A percentile compares a stretch with the other conserved stretches of the same genome.
phyloP scores from a whole-genome alignment of 2,329 filamentous ascomycete genomes.

The Ophiostoma fasciatum region DNA sequence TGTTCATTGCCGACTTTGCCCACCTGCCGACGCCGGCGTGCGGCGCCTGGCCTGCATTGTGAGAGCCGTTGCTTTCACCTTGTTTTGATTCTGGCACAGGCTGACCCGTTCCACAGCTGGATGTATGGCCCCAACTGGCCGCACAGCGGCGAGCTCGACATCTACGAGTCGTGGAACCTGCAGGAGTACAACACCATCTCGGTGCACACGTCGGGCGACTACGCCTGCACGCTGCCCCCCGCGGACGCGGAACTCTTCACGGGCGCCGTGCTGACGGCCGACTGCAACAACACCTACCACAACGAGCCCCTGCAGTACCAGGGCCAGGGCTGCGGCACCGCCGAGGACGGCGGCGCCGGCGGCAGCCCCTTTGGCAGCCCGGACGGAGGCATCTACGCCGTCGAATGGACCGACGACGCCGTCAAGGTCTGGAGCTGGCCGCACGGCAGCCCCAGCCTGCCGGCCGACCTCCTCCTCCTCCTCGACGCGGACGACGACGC shows the following conservation, averaged over 20 bases:
- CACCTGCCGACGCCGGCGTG: constrained; percentile 54
- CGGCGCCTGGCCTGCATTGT: constrained; percentile 60
- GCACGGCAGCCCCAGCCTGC: constrained; percentile 15
- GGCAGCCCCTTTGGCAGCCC: constrained; percentile 8
- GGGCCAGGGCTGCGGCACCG: constrained; percentile 26
- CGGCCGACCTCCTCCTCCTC: constrained; percentile 23
- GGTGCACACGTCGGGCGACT: constrained; percentile 33
- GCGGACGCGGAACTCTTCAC: constrained; percentile 14
- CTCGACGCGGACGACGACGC: no score
- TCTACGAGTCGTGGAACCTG: constrained; percentile 51
- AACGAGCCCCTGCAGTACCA: constrained; percentile 18
- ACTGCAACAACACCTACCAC: constrained; percentile 24
- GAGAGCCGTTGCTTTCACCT: no score
- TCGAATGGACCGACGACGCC: constrained; percentile 26
- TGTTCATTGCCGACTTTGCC: constrained; percentile 53
- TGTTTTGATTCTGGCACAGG: no score
- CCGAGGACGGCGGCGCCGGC: constrained; percentile 15
- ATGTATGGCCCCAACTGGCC: constrained; percentile 42
- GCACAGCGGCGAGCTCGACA: constrained; percentile 47
- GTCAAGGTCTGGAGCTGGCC: constrained; percentile 28
- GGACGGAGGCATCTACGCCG: constrained; percentile 19
- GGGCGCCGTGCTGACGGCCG: constrained; percentile 16
- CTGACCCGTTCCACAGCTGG: no score
- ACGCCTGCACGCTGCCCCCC: constrained; percentile 20
- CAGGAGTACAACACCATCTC: constrained; percentile 40